Evolutionary conservation across 2,329 filamentous ascomycete genomes (phyloP), one percentile per base, ranked within the genome.

Genomic region (Penicillium griseofulvum): DNA sequence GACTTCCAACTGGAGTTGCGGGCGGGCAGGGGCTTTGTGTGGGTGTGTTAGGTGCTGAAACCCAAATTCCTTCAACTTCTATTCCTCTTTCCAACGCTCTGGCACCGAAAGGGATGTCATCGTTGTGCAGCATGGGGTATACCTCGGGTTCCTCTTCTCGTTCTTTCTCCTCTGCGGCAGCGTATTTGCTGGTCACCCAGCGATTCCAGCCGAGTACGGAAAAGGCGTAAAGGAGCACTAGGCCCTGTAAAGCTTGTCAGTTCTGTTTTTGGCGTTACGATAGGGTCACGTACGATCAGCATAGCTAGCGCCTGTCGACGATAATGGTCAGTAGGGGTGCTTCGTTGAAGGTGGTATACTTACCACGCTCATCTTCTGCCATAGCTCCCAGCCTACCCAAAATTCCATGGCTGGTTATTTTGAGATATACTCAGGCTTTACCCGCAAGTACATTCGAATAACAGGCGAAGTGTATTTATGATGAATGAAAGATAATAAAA

Each of bases 361-460:
- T 78, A 96, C 91, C 77, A 96, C 90, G 50, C 87, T 89, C 86
- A 96, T 87, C 78, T 96, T 86, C 80, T 94, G 85, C 91, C 91
- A 96, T 66, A 94, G 77, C 64, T 83, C 78, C 91, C 91, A 96
- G 47, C 76, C 80, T 39, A 78, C 67, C 73, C 89, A 90, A 73
- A 91, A 90, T 37, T 49, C 54, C 68, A 74, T 75, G 48, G 42
- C 37, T 52, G 26, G 16, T 42, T 22, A 42, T 11, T 29, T 26
- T 49, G 19, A 14, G 12, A 8, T 44, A 17, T 41, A 33, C n/a
- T 17, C n/a, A 9, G 10, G 14, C 17, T 8, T 38, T 24, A 16
- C 22, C 22, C 19, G 7, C 17, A 38, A 4, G 11, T 11, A 16
- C 28, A 50, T 38, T 24, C 24, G 28, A 42, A 17, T 38, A 26